Evolutionary conservation across 352 stramenopile genomes (phyloP).

Genomic region (Plasmopara muralis): DNA sequence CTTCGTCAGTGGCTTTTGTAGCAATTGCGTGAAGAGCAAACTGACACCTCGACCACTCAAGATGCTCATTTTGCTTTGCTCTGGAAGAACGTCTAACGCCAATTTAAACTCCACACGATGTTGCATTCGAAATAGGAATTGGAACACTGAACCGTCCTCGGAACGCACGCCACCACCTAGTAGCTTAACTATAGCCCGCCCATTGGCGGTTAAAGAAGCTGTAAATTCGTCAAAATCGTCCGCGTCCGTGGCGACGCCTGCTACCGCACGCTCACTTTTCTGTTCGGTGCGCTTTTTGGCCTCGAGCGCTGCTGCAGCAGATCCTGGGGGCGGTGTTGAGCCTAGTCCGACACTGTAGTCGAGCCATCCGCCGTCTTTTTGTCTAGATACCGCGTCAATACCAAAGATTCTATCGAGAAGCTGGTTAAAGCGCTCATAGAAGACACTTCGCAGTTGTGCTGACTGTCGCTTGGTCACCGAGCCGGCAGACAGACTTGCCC

Average conservation of each 20-base stretch:
- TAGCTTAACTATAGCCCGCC: slow-evolving; percentile 49
- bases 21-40: slow-evolving; percentile 72
- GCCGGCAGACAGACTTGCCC: slow-evolving; percentile 47
- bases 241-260: slow-evolving; percentile 38
- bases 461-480: slow-evolving; percentile 62
- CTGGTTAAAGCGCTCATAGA: slow-evolving; percentile 85
- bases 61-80: slow-evolving; percentile 77
- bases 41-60: slow-evolving; percentile 58
- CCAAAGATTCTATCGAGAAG: slow-evolving; percentile 75
- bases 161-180: slow-evolving; percentile 51
- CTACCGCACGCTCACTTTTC: slow-evolving; percentile 32
- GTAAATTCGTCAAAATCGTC: slow-evolving; percentile 56
- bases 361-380: slow-evolving; percentile 77
- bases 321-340: slow-evolving; percentile 10
- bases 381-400: slow-evolving; percentile 63
- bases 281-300: slow-evolving; percentile 30
- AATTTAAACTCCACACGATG: slow-evolving; percentile 81
- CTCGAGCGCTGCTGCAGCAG: slow-evolving; percentile 10
- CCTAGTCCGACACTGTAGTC: slow-evolving; percentile 64
- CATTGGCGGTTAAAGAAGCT: slow-evolving; percentile 35
- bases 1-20: slow-evolving; percentile 76
- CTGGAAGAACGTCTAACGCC: slow-evolving; percentile 66
- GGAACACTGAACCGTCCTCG: slow-evolving; percentile 70
- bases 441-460: slow-evolving; percentile 69
- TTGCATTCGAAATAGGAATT: slow-evolving; percentile 69